Base-by-base conservation (phyloP, 2,329 filamentous ascomycete species). In the Parafenestella ontariensis region DNA sequence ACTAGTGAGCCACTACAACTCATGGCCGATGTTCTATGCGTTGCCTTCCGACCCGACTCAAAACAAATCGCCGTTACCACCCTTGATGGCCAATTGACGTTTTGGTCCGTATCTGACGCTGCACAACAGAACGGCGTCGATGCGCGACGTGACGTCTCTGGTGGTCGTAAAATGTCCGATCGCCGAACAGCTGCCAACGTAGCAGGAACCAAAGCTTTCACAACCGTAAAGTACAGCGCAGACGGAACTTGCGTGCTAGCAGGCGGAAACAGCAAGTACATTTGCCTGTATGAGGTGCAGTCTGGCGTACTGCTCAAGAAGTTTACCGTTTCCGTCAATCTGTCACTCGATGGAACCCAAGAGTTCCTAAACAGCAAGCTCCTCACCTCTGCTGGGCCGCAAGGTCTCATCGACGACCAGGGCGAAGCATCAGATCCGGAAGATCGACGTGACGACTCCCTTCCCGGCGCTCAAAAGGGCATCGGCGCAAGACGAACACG, bases 211-310 rank as follows among this genome's bases (percentile, higher is more conserved):
- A 99, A 99, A 75, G 89, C 87, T 62, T 99, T 96, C 79, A 89
- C 85, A 68, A 90, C 89, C 6, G 90, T 99, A 62, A 87, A 86
- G 49, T 99, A 98, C 78, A 96, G 92, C 73, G 89, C 91, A 1
- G 95, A 99, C 71, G 95, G 95, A 11, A 90, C 87, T 58, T 97
- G 95, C 67, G 82, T 99, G 10, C 81, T 99, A 36, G 95, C 94
- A 0, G 93, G 87, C 43, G 95, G 95, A 28, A 96, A 95, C 81
- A 97, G 92, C 87, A 99, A 99, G 79, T 97, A 96, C 76, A 97
- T 99, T 47, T 98, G 95, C 73, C 77, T 99, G 53, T 99, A 99
- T 78, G 94, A 96, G n/a, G 91, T 96, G 28, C 87, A 88, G 53
- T 96, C 94, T 0, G 92, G 95, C 74, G 92, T 95, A 0, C 80